A percentile compares a stretch with the other conserved stretches of the same genome.
Conservation (phyloP, 2,329 filamentous ascomycete genomes). For the Cladosporium sphaerospermum region DNA sequence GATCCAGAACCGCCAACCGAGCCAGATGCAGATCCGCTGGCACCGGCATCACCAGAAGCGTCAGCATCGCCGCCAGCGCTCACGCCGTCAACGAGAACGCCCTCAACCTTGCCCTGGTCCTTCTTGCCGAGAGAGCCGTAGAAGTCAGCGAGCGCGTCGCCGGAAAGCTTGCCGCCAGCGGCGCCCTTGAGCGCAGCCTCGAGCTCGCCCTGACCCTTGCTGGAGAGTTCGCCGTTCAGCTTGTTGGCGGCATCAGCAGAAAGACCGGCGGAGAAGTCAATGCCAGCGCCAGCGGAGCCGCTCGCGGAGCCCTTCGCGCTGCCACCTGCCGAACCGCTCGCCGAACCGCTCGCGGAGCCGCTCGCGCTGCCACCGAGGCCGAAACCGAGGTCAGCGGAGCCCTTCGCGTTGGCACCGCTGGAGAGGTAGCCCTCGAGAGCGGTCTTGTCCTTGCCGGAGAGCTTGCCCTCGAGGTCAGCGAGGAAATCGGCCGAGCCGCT, state of each 20-base stretch:
- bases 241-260: background rate
- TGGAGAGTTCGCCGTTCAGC: background rate
- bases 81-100: background rate
- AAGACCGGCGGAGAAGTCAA: constrained; percentile 1
- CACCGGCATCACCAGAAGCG: background rate
- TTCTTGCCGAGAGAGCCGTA: no score
- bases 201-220: background rate
- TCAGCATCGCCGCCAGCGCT: background rate
- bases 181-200: background rate
- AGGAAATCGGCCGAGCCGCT: background rate
- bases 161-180: background rate
- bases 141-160: background rate
- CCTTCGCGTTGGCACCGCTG: background rate
- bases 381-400: background rate
- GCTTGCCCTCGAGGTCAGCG: background rate
- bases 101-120: no score
- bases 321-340: background rate
- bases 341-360: background rate
- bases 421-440: background rate
- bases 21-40: no score
- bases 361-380: background rate
- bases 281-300: background rate
- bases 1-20: background rate
- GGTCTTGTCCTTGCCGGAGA: background rate
- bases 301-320: background rate